Conservation (phyloP, 257 asterid genomes). For the Scutellaria galericulata region DNA sequence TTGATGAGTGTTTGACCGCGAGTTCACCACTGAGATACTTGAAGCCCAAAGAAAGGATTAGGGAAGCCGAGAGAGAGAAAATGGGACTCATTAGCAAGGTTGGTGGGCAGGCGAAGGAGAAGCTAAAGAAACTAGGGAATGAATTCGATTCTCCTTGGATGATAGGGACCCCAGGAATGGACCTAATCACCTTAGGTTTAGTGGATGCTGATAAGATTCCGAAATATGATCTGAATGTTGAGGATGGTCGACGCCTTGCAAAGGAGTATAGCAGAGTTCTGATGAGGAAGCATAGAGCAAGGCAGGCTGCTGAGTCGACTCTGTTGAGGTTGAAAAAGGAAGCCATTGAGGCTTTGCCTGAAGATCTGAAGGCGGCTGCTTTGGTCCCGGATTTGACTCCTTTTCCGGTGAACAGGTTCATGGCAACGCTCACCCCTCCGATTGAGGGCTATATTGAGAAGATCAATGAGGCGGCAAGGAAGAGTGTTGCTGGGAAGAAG, state of each 20-base stretch:
- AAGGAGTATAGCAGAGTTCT: slow-evolving; percentile 85
- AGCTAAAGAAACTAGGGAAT: slow-evolving; percentile 55
- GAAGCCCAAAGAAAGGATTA: slow-evolving; percentile 72
- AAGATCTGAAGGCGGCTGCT: slow-evolving; percentile 72
- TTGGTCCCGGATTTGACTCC: slow-evolving; percentile 78
- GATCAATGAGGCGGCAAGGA: slow-evolving; percentile 83
- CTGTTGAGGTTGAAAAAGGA: slow-evolving; percentile 73
- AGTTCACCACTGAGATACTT: slow-evolving; percentile 67
- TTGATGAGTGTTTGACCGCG: slow-evolving; percentile 70
- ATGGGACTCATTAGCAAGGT: slow-evolving; percentile 80
- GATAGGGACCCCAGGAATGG: slow-evolving; percentile 87
- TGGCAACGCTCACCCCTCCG: slow-evolving; percentile 93
- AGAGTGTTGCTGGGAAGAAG: slow-evolving; percentile 65
- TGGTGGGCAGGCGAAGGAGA: slow-evolving; percentile 62
- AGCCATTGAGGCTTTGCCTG: slow-evolving; percentile 89
- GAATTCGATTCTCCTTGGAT: slow-evolving; percentile 57
- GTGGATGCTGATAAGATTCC: slow-evolving; percentile 87
- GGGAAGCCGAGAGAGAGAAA: slow-evolving; percentile 77
- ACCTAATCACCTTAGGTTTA: slow-evolving; percentile 67
- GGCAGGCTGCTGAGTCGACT: slow-evolving; percentile 78
- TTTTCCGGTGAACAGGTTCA: slow-evolving; percentile 69
- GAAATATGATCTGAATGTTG: slow-evolving; percentile 74
- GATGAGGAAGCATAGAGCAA: slow-evolving; percentile 89
- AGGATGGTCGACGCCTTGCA: slow-evolving; percentile 80
- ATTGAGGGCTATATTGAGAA: slow-evolving; percentile 90